These are phyloP conservation scores for Termitomyces sp. DNA, from an alignment of 768 basidiomycete species.

Conservation along the genomic window DNA sequence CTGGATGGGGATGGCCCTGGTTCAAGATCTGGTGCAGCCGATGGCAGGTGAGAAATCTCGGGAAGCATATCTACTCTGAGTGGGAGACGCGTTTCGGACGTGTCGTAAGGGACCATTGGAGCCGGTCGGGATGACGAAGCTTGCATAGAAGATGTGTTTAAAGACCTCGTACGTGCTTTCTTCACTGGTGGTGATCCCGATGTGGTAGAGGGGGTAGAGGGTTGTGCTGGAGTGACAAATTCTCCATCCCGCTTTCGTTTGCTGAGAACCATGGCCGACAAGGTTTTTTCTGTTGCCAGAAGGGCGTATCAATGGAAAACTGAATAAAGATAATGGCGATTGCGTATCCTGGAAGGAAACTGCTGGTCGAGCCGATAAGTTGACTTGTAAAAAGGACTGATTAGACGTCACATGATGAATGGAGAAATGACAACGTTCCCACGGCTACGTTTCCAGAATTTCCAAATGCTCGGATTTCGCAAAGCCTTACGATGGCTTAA, in stretches of 20 bases:
- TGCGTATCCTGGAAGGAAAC: not conserved
- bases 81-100: not conserved
- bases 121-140: not conserved
- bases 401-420: not conserved
- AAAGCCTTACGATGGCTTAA: slow-evolving; percentile 14
- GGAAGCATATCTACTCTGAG: not conserved
- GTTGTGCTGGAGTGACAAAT: slow-evolving; percentile 10
- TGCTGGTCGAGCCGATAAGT: not conserved
- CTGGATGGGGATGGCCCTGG: not conserved
- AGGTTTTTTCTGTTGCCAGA: no score
- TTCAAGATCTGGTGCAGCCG: not conserved
- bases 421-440: slow-evolving; percentile 9
- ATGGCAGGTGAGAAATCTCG: not conserved
- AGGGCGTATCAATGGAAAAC: not conserved
- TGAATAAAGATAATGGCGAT: not conserved
- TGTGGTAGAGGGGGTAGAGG: not conserved
- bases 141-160: not conserved
- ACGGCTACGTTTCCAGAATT: slow-evolving; percentile 7
- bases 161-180: slow-evolving; percentile 13
- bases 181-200: slow-evolving; percentile 12
- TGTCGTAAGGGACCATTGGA: not conserved
- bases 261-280: slow-evolving; percentile 13
- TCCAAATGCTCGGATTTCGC: slow-evolving; percentile 7
- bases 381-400: not conserved
- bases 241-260: slow-evolving; percentile 26